Conservation (phyloP, 768 basidiomycete species). For the Leccinellum luteum region DNA sequence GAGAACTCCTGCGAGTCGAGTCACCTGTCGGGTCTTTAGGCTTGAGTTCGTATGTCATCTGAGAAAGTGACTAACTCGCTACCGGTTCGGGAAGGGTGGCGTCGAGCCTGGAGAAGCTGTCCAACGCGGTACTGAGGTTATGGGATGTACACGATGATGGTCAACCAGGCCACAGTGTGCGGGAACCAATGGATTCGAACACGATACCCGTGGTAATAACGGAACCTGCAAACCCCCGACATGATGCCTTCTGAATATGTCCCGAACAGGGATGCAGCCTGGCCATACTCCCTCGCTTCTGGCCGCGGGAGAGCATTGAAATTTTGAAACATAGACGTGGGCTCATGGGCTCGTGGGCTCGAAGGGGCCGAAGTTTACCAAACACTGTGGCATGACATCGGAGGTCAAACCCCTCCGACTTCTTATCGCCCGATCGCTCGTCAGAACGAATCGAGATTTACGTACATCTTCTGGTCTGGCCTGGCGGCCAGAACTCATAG, state of each 20-base stretch:
- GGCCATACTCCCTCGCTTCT: constrained; percentile 10
- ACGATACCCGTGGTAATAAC: constrained; percentile 13
- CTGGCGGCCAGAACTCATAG: background rate
- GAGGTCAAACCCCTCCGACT: constrained; percentile 26
- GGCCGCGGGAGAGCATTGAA: background rate
- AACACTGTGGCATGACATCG: constrained; percentile 14
- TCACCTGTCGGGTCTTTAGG: background rate
- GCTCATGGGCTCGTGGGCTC: too few relatives aligned
- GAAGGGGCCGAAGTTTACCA: background rate
- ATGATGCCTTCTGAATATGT: constrained; percentile 3
- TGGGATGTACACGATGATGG: background rate
- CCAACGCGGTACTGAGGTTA: background rate
- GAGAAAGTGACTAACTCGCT: constrained; percentile 9
- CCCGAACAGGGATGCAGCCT: background rate
- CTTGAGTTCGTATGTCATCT: background rate
- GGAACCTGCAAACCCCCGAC: constrained; percentile 21
- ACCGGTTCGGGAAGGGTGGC: constrained; percentile 2
- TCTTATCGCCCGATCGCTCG: constrained; percentile 11
- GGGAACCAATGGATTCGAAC: background rate
- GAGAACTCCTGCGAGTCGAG: background rate
- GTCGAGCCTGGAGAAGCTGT: background rate
- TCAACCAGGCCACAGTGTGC: background rate
- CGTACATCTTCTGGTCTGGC: background rate
- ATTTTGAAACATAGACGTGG: background rate
- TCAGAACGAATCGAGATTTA: background rate